These are phyloP conservation scores for Neofusicoccum cordaticola DNA, from an alignment of 2,329 filamentous ascomycete genomes.

Conservation along the genomic window DNA sequence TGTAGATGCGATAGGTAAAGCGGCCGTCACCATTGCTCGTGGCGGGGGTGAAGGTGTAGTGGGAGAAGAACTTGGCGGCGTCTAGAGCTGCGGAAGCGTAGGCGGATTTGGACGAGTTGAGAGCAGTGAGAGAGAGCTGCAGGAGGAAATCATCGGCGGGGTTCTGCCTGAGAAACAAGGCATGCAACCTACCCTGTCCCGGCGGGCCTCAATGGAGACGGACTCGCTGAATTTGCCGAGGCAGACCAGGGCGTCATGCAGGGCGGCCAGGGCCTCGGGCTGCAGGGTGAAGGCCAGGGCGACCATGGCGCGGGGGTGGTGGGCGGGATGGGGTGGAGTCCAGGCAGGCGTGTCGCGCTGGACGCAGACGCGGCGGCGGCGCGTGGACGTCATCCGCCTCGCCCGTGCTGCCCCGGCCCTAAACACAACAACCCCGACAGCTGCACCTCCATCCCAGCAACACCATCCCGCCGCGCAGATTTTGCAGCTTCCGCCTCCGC, in stretches of 20 bases:
- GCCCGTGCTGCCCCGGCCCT: background rate
- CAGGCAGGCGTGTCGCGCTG: background rate
- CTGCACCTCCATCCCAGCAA: constrained; percentile 18
- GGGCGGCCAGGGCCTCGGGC: constrained; percentile 66
- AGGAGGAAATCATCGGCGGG: constrained; percentile 19
- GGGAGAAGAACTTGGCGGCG: constrained; percentile 67
- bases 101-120: constrained; percentile 78
- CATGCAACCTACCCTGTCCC: constrained; percentile 56
- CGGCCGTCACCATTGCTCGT: constrained; percentile 40
- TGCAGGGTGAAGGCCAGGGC: constrained; percentile 67
- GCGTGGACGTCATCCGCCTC: constrained; percentile 12
- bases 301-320: constrained; percentile 35
- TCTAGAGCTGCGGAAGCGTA: constrained; percentile 72
- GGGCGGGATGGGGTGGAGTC: background rate
- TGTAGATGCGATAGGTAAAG: constrained; percentile 75
- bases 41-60: constrained; percentile 61
- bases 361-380: background rate
- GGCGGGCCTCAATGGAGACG: constrained; percentile 70
- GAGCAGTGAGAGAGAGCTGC: constrained; percentile 68
- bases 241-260: constrained; percentile 72
- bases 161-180: constrained; percentile 14
- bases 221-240: constrained; percentile 77
- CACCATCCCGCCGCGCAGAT: background rate
- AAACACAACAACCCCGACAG: constrained; percentile 14
- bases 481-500: background rate